These are phyloP conservation scores for Polychaeton citri DNA, from an alignment of 2,329 filamentous ascomycete species.

Conservation along the genomic window DNA sequence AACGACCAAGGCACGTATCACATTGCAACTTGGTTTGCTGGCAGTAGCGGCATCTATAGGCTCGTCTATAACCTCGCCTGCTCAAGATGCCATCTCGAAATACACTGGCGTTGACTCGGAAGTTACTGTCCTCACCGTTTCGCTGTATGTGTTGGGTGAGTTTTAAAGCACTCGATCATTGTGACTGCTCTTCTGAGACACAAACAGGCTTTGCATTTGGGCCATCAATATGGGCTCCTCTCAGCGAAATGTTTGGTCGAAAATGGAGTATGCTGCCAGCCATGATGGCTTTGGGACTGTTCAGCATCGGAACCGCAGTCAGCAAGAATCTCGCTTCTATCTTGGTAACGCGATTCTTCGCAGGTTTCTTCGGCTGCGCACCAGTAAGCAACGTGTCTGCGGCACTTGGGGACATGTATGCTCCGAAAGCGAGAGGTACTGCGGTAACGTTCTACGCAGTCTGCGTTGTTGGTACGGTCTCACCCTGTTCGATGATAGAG, in stretches of 20 bases:
- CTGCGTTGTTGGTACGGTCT: slow-evolving; percentile 20
- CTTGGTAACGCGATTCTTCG: slow-evolving; percentile 18
- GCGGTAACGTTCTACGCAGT: slow-evolving; percentile 32
- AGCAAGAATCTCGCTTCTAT: slow-evolving; percentile 13
- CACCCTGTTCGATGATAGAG: not conserved
- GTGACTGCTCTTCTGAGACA: not conserved
- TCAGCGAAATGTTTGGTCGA: slow-evolving; percentile 24
- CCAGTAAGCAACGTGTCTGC: slow-evolving; percentile 31
- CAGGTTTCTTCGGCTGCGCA: slow-evolving; percentile 16
- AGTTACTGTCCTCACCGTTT: slow-evolving; percentile 52
- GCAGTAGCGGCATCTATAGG: slow-evolving; percentile 21
- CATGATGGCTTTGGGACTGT: slow-evolving; percentile 17
- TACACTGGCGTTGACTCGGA: slow-evolving; percentile 54
- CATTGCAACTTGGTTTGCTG: slow-evolving; percentile 12
- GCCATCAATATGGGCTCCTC: slow-evolving; percentile 29
- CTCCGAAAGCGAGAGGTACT: slow-evolving; percentile 26
- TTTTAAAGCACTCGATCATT: not conserved
- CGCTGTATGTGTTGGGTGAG: slow-evolving; percentile 46
- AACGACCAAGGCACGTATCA: slow-evolving; percentile 31
- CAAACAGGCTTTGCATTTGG: slow-evolving; percentile 26
- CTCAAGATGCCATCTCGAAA: slow-evolving; percentile 43
- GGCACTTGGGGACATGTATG: slow-evolving; percentile 33
- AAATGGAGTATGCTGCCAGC: slow-evolving; percentile 14
- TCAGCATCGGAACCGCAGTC: slow-evolving; percentile 16
- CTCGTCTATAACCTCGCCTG: slow-evolving; percentile 36